Evolutionary conservation across 225 moss, liverwort and hornwort genomes (phyloP).

Genomic region (Lunularia cruciata): DNA sequence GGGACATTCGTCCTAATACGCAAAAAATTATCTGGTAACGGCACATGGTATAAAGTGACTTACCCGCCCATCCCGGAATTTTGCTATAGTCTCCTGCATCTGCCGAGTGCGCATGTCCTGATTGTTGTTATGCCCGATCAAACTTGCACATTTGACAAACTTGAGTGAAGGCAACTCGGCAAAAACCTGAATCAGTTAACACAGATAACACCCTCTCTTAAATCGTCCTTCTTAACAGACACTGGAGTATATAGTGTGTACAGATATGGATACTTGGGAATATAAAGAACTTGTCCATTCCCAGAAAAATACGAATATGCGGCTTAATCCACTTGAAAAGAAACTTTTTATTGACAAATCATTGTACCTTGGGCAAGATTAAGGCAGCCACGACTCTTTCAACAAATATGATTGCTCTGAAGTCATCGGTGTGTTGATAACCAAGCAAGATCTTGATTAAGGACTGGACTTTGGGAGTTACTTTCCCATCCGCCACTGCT

Average conservation of each 20-base stretch:
- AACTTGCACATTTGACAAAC: slow-evolving; percentile 95
- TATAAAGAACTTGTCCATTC: too few relatives aligned
- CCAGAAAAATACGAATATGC: too few relatives aligned
- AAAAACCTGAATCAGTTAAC: slow-evolving; percentile 66
- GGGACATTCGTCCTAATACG: background rate
- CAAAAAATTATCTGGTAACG: background rate
- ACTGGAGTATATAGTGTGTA: too few relatives aligned
- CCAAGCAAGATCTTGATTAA: slow-evolving; percentile 88
- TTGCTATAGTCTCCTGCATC: slow-evolving; percentile 99
- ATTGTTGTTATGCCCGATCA: slow-evolving; percentile 99
- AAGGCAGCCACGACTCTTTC: slow-evolving; percentile 97
- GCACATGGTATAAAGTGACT: background rate
- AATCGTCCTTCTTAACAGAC: too few relatives aligned
- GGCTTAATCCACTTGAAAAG: too few relatives aligned
- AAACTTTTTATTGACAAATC: too few relatives aligned
- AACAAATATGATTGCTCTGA: slow-evolving; percentile 97
- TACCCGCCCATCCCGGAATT: slow-evolving; percentile 99
- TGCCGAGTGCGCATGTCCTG: slow-evolving; percentile 99
- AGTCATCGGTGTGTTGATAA: slow-evolving; percentile 98
- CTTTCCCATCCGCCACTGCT: slow-evolving; percentile 98
- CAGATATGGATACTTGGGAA: too few relatives aligned
- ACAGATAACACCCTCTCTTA: too few relatives aligned
- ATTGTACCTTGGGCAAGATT: slow-evolving; percentile 81
- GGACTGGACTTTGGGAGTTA: slow-evolving; percentile 98
- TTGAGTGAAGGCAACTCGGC: slow-evolving; percentile 96